Conservation (phyloP, 768 basidiomycete species). For the Lactarius trivialis region DNA sequence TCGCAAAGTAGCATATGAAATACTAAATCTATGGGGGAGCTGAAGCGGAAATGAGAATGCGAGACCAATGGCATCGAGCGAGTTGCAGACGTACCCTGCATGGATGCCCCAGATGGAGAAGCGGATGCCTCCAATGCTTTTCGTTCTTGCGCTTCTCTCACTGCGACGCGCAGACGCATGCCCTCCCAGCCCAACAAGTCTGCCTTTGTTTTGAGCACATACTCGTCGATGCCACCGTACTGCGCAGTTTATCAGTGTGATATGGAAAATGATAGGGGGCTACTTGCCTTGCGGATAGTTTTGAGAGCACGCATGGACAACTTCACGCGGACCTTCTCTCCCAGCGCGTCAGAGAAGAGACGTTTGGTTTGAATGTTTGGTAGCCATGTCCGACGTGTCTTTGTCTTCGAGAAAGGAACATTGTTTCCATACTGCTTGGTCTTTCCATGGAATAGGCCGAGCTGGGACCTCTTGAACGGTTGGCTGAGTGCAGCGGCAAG, state of each 20-base stretch:
- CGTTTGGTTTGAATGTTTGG: conserved; percentile 82
- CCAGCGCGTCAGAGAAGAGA: conserved; percentile 59
- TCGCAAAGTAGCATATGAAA: not conserved
- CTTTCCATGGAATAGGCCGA: conserved; percentile 80
- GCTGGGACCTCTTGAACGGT: conserved; percentile 75
- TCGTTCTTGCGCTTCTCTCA: conserved; percentile 29
- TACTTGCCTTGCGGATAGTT: conserved; percentile 74
- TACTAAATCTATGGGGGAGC: conserved; percentile 10
- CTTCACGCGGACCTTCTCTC: conserved; percentile 53
- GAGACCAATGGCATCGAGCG: not conserved
- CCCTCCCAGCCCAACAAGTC: conserved; percentile 37
- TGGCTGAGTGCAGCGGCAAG: conserved; percentile 38
- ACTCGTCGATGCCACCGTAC: conserved; percentile 35
- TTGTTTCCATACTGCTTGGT: conserved; percentile 79
- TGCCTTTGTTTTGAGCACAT: conserved; percentile 37
- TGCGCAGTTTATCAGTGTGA: conserved; percentile 7
- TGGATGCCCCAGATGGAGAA: not conserved
- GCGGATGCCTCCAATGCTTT: conserved; percentile 3
- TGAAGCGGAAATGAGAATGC: conserved; percentile 11
- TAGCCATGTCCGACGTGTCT: conserved; percentile 82
- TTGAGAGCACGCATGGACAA: conserved; percentile 69
- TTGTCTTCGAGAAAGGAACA: conserved; percentile 82
- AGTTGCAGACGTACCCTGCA: conserved; percentile 5
- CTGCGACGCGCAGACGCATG: conserved; percentile 35
- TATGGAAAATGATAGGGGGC: not conserved